These are phyloP conservation scores for Cryoendolithus antarcticus DNA, from an alignment of 2,329 filamentous ascomycete genomes.

Conservation along the genomic window DNA sequence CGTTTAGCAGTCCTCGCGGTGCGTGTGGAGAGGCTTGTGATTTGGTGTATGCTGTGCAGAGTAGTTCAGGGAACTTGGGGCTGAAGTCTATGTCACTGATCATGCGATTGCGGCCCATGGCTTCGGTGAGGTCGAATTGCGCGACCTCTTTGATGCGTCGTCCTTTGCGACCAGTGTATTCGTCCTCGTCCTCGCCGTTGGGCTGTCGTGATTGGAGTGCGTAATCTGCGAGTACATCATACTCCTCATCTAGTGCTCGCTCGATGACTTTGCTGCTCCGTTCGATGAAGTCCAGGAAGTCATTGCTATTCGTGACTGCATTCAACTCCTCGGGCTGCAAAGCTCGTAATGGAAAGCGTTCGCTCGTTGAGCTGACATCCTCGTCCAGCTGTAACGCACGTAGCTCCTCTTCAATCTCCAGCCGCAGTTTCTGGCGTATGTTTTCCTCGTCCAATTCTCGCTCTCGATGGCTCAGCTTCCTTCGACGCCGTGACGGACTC, in stretches of 20 bases:
- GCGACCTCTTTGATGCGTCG: conserved; percentile 73
- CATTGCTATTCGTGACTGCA: conserved; percentile 80
- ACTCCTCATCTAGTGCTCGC: conserved; percentile 85
- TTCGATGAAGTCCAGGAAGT: conserved; percentile 92
- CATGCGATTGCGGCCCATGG: conserved; percentile 96
- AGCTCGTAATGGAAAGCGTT: conserved; percentile 62
- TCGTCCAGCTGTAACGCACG: conserved; percentile 49
- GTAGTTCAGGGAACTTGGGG: conserved; percentile 75
- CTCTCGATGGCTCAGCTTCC: conserved; percentile 65
- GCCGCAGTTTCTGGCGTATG: conserved; percentile 67
- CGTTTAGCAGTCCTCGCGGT: conserved; percentile 82
- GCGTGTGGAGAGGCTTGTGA: conserved; percentile 55
- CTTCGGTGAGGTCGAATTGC: conserved; percentile 72
- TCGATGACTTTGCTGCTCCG: conserved; percentile 95
- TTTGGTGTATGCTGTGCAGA: conserved; percentile 93
- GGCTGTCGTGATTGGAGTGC: conserved; percentile 62
- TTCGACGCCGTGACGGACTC: conserved; percentile 45
- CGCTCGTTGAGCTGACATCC: conserved; percentile 34
- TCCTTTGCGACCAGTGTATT: conserved; percentile 58
- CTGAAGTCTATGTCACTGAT: conserved; percentile 93
- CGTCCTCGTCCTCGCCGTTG: conserved; percentile 57
- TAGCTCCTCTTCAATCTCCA: conserved; percentile 87
- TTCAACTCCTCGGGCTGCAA: conserved; percentile 76
- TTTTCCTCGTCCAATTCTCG: conserved; percentile 72
- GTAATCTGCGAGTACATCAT: conserved; percentile 93